phyloP scores from a whole-genome alignment of 192 early-diverging fungal species.

The Chytriomyces sp. region DNA sequence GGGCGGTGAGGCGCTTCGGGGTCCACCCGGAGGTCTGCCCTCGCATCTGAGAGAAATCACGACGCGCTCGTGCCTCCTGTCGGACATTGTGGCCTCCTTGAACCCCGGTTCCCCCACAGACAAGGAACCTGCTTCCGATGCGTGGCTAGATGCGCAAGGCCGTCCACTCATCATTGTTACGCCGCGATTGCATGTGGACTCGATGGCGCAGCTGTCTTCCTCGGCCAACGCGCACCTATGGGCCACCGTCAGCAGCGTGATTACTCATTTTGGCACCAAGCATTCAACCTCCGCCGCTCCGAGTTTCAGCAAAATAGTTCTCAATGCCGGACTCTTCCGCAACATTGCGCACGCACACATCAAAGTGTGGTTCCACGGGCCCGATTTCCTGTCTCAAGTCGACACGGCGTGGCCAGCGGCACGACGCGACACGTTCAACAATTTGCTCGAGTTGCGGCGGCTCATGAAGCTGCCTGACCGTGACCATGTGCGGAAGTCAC shows the following conservation, averaged over 20 bases:
- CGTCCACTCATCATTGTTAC: slow-evolving; percentile 20
- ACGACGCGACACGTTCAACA: too few relatives aligned
- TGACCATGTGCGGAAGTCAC: neutral
- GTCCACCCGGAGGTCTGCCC: slow-evolving; percentile 9
- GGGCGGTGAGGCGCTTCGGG: slow-evolving; percentile 9
- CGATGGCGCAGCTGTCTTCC: slow-evolving; percentile 13
- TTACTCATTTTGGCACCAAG: neutral
- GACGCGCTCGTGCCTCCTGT: neutral
- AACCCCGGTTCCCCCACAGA: neutral
- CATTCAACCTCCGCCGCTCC: neutral
- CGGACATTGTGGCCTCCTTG: neutral
- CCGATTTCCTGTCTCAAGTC: neutral
- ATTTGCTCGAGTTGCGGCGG: slow-evolving; percentile 21
- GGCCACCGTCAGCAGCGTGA: slow-evolving; percentile 3
- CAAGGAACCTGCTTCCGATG: neutral
- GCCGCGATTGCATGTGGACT: slow-evolving; percentile 15
- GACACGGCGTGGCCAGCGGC: neutral
- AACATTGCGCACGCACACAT: slow-evolving; percentile 34
- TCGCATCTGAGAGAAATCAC: neutral
- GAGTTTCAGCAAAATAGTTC: slow-evolving; percentile 18
- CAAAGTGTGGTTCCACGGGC: slow-evolving; percentile 15
- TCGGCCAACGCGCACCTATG: neutral
- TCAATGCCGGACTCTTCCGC: slow-evolving; percentile 24
- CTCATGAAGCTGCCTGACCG: slow-evolving; percentile 19
- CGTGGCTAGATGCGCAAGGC: slow-evolving; percentile 28